Percentiles rank a stretch among this genome's conserved stretches.
Conservation (phyloP, 2,329 filamentous ascomycete genomes). For the Kalmusia sp. region DNA sequence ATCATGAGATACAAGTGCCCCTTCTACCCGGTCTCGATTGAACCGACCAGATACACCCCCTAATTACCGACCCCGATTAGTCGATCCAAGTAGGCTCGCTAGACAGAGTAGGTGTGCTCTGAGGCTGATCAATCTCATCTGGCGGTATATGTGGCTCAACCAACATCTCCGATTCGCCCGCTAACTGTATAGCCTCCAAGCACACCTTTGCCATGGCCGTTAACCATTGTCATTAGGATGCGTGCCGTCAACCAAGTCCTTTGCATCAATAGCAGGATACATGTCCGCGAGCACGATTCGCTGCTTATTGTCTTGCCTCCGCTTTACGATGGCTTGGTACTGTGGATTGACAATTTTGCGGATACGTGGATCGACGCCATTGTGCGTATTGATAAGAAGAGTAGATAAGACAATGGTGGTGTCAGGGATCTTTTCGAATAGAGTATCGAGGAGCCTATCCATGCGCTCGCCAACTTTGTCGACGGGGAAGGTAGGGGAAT, state of each 20-base stretch:
- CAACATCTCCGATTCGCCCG: too few relatives aligned
- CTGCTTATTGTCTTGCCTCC: neutral
- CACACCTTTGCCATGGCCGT: neutral
- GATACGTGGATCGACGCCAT: neutral
- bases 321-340: conserved; percentile 1
- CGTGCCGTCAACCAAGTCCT: conserved; percentile 2
- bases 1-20: too few relatives aligned
- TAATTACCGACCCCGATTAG: too few relatives aligned
- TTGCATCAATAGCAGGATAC: neutral
- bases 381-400: neutral
- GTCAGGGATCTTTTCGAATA: conserved; percentile 4
- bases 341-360: conserved; percentile 5
- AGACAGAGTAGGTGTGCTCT: too few relatives aligned
- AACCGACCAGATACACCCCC: too few relatives aligned
- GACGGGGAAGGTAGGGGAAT: neutral
- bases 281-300: conserved; percentile 13
- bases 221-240: conserved; percentile 1
- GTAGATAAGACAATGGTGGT: conserved; percentile 10
- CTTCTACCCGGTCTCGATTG: too few relatives aligned
- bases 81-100: too few relatives aligned
- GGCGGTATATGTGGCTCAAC: too few relatives aligned
- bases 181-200: neutral
- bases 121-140: too few relatives aligned
- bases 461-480: conserved; percentile 3
- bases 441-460: neutral